A percentile compares a stretch with the other conserved stretches of the same genome.
These are phyloP conservation scores for Cerioporus squamosus DNA, from an alignment of 1,284 basidiomycete species.

Conservation along the genomic window DNA sequence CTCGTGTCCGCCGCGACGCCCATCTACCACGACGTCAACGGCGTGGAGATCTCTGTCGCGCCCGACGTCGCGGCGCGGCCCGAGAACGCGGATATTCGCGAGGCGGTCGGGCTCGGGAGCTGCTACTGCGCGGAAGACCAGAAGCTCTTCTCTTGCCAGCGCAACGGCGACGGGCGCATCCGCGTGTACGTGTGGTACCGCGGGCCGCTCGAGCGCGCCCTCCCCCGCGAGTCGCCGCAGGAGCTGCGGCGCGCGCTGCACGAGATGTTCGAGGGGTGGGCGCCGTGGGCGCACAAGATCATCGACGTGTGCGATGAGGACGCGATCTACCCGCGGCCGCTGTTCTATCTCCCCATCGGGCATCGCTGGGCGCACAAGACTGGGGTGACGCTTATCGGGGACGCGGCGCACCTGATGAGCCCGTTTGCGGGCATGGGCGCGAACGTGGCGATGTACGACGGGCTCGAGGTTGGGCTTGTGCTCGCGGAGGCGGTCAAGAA, in stretches of 20 bases:
- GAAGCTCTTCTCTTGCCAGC: no score
- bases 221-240: not conserved
- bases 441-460: conserved; percentile 40
- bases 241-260: conserved; percentile 2
- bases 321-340: conserved; percentile 8
- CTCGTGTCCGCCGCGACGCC: no score
- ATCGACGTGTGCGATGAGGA: conserved; percentile 4
- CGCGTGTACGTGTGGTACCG: no score
- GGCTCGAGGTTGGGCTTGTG: conserved; percentile 29
- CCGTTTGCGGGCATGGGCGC: conserved; percentile 50
- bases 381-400: conserved; percentile 40
- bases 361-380: conserved; percentile 10
- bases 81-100: no score
- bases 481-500: not conserved
- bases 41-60: no score
- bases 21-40: no score
- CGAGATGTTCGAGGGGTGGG: conserved; percentile 4
- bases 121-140: no score
- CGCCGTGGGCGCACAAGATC: conserved; percentile 12
- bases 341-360: conserved; percentile 13
- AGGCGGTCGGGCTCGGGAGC: no score
- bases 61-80: no score
- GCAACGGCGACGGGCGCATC: no score
- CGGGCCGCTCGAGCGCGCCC: no score
- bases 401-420: conserved; percentile 53